Percentiles rank a stretch among this genome's conserved stretches.
Evolutionary conservation across 352 stramenopile species (phyloP).

Genomic region (Globisporangium cylindrosporum): DNA sequence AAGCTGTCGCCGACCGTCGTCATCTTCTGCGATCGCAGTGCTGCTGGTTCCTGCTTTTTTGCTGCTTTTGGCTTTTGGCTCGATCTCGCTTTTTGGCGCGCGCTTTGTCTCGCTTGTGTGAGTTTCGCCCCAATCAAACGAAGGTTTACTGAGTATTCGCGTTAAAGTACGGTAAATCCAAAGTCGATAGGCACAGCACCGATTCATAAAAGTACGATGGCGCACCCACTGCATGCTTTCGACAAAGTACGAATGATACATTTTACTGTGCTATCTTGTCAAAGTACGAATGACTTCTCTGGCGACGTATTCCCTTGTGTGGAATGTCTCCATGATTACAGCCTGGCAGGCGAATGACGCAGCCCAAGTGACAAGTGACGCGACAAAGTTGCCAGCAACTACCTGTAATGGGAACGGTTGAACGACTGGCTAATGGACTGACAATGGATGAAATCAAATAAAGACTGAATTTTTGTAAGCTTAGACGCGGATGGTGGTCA

Average conservation of each 20-base stretch:
- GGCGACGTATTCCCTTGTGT: not conserved
- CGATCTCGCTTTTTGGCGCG: conserved; percentile 19
- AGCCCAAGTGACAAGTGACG: not conserved
- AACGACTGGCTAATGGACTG: not conserved
- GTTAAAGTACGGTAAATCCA: conserved; percentile 4
- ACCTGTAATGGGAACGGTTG: not conserved
- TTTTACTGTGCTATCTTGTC: not conserved
- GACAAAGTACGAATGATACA: not conserved
- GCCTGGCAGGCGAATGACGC: not conserved
- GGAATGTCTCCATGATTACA: not conserved
- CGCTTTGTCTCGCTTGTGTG: conserved; percentile 2
- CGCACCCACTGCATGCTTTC: not conserved
- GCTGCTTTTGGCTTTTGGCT: not conserved
- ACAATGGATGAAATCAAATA: conserved; percentile 7
- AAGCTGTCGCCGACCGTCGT: conserved; percentile 54
- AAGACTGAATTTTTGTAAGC: conserved; percentile 13
- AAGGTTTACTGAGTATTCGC: not conserved
- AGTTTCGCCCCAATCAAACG: conserved; percentile 21
- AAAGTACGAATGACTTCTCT: not conserved
- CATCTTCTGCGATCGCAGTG: conserved; percentile 16
- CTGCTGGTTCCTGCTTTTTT: not conserved
- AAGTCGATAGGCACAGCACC: not conserved
- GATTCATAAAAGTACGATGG: conserved; percentile 28
- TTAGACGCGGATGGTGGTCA: conserved; percentile 6
- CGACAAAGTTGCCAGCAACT: not conserved